Evolutionary conservation across 352 stramenopile species (phyloP).

Genomic region (Phytophthora capsici): DNA sequence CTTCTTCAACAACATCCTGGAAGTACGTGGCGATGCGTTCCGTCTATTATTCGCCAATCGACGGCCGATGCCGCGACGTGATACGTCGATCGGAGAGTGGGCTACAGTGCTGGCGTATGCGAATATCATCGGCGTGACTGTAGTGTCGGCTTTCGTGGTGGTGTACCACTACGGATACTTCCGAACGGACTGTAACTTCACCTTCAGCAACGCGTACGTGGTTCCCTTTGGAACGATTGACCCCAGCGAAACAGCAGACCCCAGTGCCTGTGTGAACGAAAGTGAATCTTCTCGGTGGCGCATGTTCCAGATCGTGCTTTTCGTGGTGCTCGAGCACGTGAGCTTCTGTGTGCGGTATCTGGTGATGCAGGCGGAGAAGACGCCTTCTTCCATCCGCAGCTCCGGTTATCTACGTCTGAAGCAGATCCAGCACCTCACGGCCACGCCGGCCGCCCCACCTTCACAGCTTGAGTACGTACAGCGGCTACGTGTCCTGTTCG

Average conservation of each 20-base stretch:
- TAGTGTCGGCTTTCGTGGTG: constrained; percentile 81
- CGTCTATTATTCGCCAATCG: constrained; percentile 82
- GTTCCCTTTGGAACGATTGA: constrained; percentile 76
- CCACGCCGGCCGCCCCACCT: constrained; percentile 53
- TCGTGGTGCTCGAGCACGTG: constrained; percentile 83
- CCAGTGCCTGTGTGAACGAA: constrained; percentile 48
- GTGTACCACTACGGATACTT: constrained; percentile 90
- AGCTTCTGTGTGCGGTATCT: constrained; percentile 86
- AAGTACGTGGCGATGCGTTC: constrained; percentile 87
- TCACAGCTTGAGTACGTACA: constrained; percentile 88
- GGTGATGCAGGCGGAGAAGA: constrained; percentile 83
- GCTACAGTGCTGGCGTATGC: constrained; percentile 84
- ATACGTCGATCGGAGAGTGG: constrained; percentile 87
- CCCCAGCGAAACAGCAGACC: constrained; percentile 34
- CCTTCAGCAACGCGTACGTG: constrained; percentile 72
- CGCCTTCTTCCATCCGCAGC: constrained; percentile 70
- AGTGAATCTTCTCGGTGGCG: constrained; percentile 55
- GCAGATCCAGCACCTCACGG: constrained; percentile 80
- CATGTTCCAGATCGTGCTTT: constrained; percentile 85
- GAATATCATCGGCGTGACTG: constrained; percentile 87
- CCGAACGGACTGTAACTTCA: constrained; percentile 76
- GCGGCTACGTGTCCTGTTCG: constrained; percentile 79
- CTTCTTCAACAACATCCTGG: constrained; percentile 89
- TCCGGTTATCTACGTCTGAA: constrained; percentile 81
- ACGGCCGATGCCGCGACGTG: constrained; percentile 80